Base-by-base conservation (phyloP, 441 rosid genomes). In the Croton setiger region DNA sequence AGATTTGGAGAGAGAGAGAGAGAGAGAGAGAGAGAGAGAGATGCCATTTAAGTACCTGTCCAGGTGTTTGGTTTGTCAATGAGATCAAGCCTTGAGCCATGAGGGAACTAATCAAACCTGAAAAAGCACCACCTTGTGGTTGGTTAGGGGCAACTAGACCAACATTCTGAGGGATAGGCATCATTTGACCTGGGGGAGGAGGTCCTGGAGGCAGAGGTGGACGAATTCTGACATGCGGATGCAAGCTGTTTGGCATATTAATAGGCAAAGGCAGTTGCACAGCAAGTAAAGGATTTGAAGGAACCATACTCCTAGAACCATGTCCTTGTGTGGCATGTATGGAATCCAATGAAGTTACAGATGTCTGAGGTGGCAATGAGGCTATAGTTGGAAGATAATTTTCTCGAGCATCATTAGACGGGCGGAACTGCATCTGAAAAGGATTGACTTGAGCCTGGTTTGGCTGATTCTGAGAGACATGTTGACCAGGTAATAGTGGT, bases 51-150 rank as follows among this genome's bases (percentile, higher is more conserved):
- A 21, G 54, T 87, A 95, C 97, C 99, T 91, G 95, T 47, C 72
- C 72, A 70, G 89, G 60, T 49, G 89, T 57, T 75, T 87, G 88
- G 36, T 80, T 83, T 70, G 86, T 76, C 75, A 89, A 64, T 39
- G 97, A 85, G 78, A 91, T 91, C 76, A 96, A 76, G 73, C 99
- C 99, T 82, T 89, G 93, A 52, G 96, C 86, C 96, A 96, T 76
- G 54, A 96, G 96, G 69, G 97, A 84, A 74, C 72, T 82, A 76
- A 96, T 83, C 81, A 91, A 83, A 72, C 97, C 97, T 75, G 98
- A 84, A 78, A 85, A 88, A 62, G 88, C 85, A 51, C 73, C 81
- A 5, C 89, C 84, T 31, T 86, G 79, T 51, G 80, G 77, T 78
- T 85, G 96, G 71, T 65, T 85, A 39, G 90, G 72, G 60, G 64